Percentiles rank a stretch among this genome's conserved stretches.
phyloP scores from a whole-genome alignment of 306 rosid genomes.

The Senna siamea region DNA sequence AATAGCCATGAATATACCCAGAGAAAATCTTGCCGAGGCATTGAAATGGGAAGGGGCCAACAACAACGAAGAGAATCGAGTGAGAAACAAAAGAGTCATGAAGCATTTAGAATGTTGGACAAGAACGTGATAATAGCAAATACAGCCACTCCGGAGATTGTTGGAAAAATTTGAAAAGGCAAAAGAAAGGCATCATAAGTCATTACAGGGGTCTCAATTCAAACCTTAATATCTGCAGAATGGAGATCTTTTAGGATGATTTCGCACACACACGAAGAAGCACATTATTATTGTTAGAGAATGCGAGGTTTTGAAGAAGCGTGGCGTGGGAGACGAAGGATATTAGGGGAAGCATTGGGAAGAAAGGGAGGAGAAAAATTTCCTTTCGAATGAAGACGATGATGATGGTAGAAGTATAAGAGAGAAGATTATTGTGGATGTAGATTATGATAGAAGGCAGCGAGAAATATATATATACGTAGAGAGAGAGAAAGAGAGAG shows the following conservation, averaged over 20 bases:
- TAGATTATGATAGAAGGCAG: no score
- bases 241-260: constrained; percentile 39
- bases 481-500: no score
- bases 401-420: neutral
- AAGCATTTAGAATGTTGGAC: neutral
- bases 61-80: neutral
- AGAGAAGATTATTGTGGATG: no score
- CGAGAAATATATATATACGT: no score
- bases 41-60: neutral
- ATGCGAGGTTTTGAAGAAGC: constrained; percentile 4
- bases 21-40: neutral
- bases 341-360: constrained; percentile 35
- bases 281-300: no score
- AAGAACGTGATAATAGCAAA: neutral
- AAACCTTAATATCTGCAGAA: constrained; percentile 38
- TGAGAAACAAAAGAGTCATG: neutral
- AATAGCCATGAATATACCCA: constrained; percentile 9
- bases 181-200: no score
- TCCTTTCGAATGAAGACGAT: constrained; percentile 20
- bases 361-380: constrained; percentile 37
- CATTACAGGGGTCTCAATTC: constrained; percentile 1
- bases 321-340: constrained; percentile 18
- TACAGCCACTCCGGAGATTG: neutral
- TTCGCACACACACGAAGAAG: constrained; percentile 22
- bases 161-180: neutral